Evolutionary conservation across 1,284 basidiomycete species (phyloP).

Genomic region (Austroboletus novae-zelandiae): DNA sequence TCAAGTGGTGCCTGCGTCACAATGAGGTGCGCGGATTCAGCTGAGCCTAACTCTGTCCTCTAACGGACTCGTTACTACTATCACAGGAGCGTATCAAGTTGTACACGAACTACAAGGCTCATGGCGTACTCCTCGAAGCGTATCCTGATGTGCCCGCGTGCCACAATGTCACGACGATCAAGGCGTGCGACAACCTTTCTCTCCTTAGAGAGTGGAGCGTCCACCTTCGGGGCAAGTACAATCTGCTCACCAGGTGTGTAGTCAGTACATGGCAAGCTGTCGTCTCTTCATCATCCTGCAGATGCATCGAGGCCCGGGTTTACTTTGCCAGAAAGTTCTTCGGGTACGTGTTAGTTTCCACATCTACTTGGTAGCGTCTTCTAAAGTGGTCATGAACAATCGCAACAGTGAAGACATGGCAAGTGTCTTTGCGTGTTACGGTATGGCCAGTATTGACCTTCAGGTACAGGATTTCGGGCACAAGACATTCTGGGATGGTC

Average conservation of each 20-base stretch:
- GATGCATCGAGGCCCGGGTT: slow-evolving; percentile 35
- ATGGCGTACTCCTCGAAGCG: slow-evolving; percentile 28
- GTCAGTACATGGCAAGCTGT: background rate
- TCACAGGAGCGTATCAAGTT: slow-evolving; percentile 35
- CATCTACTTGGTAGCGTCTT: background rate
- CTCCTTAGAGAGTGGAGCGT: slow-evolving; percentile 30
- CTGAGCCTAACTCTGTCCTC: background rate
- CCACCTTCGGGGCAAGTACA: slow-evolving; percentile 30
- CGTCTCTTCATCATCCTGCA: slow-evolving; percentile 8
- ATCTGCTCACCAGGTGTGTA: slow-evolving; percentile 30
- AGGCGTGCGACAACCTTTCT: slow-evolving; percentile 27
- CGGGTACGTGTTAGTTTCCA: slow-evolving; percentile 25
- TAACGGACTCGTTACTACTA: background rate
- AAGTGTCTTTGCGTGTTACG: background rate
- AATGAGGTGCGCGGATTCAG: slow-evolving; percentile 24
- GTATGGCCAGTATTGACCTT: background rate
- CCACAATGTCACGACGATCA: slow-evolving; percentile 20
- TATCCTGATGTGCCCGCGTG: slow-evolving; percentile 27
- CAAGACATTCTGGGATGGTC: slow-evolving; percentile 32
- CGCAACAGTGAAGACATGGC: slow-evolving; percentile 26
- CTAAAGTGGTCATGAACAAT: background rate
- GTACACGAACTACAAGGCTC: slow-evolving; percentile 35
- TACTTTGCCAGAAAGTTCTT: slow-evolving; percentile 39
- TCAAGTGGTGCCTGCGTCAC: slow-evolving; percentile 29
- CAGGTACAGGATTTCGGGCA: slow-evolving; percentile 36